phyloP scores from a whole-genome alignment of 1,139 yeast species.

The Sugiyamaella xylanicola region DNA sequence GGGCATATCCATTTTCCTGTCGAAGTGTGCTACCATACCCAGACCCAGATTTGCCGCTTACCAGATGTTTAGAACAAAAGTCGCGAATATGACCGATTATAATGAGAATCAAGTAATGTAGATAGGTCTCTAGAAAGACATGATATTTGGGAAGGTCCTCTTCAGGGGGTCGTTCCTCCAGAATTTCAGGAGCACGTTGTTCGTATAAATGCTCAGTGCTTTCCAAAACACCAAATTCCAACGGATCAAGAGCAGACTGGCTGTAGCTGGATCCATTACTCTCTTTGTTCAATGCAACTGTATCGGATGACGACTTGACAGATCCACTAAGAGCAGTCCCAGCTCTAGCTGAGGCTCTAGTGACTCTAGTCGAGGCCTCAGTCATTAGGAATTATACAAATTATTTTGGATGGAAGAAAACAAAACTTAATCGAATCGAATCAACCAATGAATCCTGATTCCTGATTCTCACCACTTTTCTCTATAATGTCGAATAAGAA shows the following conservation, averaged over 20 bases:
- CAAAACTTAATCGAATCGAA: not conserved
- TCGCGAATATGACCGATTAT: slow-evolving; percentile 89
- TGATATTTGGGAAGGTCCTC: slow-evolving; percentile 84
- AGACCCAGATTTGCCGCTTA: not conserved
- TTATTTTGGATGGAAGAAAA: too few species aligned
- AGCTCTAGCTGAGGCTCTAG: slow-evolving; percentile 3
- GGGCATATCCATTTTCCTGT: slow-evolving; percentile 89
- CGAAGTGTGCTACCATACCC: slow-evolving; percentile 52
- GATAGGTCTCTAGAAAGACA: slow-evolving; percentile 76
- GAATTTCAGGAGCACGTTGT: slow-evolving; percentile 33
- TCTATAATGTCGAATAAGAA: too few species aligned
- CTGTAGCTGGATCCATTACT: not conserved
- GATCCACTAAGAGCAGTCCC: not conserved
- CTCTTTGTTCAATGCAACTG: not conserved
- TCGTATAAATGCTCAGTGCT: slow-evolving; percentile 46
- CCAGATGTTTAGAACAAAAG: slow-evolving; percentile 74
- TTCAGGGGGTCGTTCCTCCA: slow-evolving; percentile 38
- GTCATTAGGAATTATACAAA: too few species aligned
- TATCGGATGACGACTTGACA: not conserved
- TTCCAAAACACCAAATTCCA: slow-evolving; percentile 34
- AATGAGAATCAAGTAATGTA: slow-evolving; percentile 79
- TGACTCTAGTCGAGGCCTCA: slow-evolving; percentile 5
- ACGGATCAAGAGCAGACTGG: slow-evolving; percentile 27
- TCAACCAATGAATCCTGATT: not conserved
- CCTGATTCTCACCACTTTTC: too few species aligned